Base-by-base conservation (phyloP, 768 basidiomycete genomes). In the Trametes cingulata region DNA sequence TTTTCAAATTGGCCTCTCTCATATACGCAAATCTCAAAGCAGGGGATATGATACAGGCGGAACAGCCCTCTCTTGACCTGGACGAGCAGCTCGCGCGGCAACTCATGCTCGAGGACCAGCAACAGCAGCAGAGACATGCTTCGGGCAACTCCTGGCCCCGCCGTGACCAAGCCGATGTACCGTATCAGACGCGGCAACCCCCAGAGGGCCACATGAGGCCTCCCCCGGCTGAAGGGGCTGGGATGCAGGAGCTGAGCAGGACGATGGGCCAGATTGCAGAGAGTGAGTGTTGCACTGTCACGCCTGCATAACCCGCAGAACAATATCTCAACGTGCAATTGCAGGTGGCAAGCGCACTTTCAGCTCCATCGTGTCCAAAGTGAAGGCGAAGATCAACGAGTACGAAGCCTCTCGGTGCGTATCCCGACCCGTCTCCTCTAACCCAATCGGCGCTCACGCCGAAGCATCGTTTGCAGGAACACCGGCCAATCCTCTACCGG, bases 381-480 rank as follows among this genome's bases (percentile, higher is more conserved):
- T 92, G 47, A 92, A 85, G 69, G 85, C 90, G 6, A 93, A 93
- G 80, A 85, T 93, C 59, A 87, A 89, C 67, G 92, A 93, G 66
- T 85, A 85, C 61, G 91, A 93, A 39, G 83, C 85, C 67, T 42
- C 51, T n/a, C 49, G 58, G 58, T 60, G 10, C 42, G 60, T 19
- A 15, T 39, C 20, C 12, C n/a, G n/a, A n/a, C n/a, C n/a, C 17
- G 3, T 27, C 15, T 22, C n/a, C n/a, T 20, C 13, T 29, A 12
- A 35, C 40, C 10, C 42, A 19, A 33, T 36, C 33, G 22, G 10
- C 17, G 17, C 41, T 13, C 48, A 46, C 3, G 3, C 6, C 14
- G n/a, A n/a, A n/a, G n/a, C n/a, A n/a, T 39, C 9, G 3, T n/a
- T 19, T 14, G 5, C 56, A 64, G 65, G 37, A 49, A 27, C 27